Evolutionary conservation across 495 filamentous ascomycete genomes (phyloP).

Genomic region (Xylaria castorea): DNA sequence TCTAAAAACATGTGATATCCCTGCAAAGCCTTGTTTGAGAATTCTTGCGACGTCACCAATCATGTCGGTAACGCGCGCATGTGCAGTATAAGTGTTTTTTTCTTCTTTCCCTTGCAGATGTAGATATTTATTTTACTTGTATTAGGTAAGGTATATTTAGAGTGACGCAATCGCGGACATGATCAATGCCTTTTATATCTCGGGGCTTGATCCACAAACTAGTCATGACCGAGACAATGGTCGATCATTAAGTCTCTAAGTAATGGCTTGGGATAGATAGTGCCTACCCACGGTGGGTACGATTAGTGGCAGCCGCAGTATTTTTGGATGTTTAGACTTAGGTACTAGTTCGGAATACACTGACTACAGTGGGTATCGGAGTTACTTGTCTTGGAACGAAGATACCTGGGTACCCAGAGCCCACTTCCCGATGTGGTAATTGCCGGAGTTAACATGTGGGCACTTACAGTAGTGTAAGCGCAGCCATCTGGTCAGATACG

Average conservation of each 20-base stretch:
- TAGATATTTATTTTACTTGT: no score
- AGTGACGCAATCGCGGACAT: background rate
- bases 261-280: no score
- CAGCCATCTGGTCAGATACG: background rate
- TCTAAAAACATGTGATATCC: background rate
- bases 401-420: background rate
- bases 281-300: background rate
- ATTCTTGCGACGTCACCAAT: background rate
- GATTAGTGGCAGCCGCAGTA: background rate
- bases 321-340: slow-evolving; percentile 2
- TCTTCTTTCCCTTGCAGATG: no score
- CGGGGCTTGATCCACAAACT: background rate
- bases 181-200: background rate
- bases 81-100: no score
- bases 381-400: slow-evolving; percentile 25
- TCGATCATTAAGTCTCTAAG: no score
- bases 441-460: slow-evolving; percentile 12
- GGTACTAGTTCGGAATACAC: no score
- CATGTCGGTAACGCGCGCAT: background rate
- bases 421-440: slow-evolving; percentile 12
- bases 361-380: slow-evolving; percentile 6
- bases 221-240: background rate
- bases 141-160: no score
- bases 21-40: background rate
- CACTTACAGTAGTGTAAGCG: background rate